Conservation (phyloP, 2,329 filamentous ascomycete genomes). For the Nemania bipapillata region DNA sequence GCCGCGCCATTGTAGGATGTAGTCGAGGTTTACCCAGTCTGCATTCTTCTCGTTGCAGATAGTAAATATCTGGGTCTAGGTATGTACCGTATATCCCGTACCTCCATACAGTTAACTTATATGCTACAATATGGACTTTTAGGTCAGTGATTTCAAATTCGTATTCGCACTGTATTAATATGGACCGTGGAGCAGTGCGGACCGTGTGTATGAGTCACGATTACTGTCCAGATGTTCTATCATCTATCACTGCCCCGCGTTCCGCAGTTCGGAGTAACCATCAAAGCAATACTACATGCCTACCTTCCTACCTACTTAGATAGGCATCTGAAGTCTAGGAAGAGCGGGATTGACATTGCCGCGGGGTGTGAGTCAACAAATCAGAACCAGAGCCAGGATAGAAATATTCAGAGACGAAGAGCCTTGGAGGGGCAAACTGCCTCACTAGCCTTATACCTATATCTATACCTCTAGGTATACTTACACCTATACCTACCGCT, state of each 20-base stretch:
- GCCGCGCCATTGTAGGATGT: too few relatives aligned
- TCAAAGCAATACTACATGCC: slow-evolving; percentile 13
- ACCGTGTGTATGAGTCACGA: background rate
- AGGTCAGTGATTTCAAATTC: background rate
- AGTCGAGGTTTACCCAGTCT: too few relatives aligned
- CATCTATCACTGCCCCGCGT: slow-evolving; percentile 31
- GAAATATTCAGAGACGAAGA: background rate
- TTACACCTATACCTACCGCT: slow-evolving; percentile 13
- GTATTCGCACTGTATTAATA: slow-evolving; percentile 11
- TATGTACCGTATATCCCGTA: too few relatives aligned
- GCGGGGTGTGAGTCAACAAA: slow-evolving; percentile 36
- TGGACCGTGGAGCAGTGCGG: background rate
- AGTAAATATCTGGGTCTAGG: too few relatives aligned
- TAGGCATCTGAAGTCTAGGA: slow-evolving; percentile 4
- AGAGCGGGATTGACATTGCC: slow-evolving; percentile 19
- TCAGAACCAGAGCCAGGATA: background rate
- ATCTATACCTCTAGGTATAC: too few relatives aligned
- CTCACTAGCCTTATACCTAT: too few relatives aligned
- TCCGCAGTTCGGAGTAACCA: slow-evolving; percentile 27
- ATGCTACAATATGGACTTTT: background rate
- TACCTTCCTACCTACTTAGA: background rate
- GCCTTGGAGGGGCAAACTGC: slow-evolving; percentile 25
- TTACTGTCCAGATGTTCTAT: slow-evolving; percentile 23
- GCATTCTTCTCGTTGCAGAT: too few relatives aligned
- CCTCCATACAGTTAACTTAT: background rate